phyloP scores from a whole-genome alignment of 2,329 filamentous ascomycete genomes.

The Exophiala mesophila region DNA sequence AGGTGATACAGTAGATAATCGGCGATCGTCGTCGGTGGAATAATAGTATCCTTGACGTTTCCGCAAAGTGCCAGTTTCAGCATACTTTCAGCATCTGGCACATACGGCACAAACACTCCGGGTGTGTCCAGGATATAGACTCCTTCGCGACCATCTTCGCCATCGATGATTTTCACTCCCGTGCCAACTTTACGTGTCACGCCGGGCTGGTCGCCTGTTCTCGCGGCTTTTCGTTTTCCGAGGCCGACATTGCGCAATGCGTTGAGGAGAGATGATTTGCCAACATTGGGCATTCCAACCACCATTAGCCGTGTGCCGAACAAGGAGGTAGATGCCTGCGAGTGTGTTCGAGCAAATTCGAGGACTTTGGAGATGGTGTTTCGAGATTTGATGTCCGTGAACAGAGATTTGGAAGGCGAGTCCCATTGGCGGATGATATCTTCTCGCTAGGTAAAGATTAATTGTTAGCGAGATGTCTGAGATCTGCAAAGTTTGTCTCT shows the following conservation, averaged over 20 bases:
- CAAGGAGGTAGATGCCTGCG: constrained; percentile 50
- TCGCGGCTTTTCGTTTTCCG: constrained; percentile 64
- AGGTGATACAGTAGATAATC: constrained; percentile 87
- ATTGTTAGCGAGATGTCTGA: no score
- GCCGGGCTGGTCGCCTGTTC: constrained; percentile 81
- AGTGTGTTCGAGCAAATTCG: constrained; percentile 48
- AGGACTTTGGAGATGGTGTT: constrained; percentile 45
- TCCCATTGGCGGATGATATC: constrained; percentile 52
- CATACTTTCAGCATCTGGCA: constrained; percentile 81
- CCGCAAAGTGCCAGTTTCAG: constrained; percentile 89
- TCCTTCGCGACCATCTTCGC: constrained; percentile 51
- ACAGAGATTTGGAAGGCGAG: constrained; percentile 47
- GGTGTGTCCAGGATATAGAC: constrained; percentile 90
- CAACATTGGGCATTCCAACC: constrained; percentile 96
- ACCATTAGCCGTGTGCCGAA: constrained; percentile 80
- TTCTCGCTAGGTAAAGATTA: constrained; percentile 44
- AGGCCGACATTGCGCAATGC: constrained; percentile 68
- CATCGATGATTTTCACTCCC: constrained; percentile 72
- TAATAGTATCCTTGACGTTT: constrained; percentile 82
- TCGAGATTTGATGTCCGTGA: constrained; percentile 47
- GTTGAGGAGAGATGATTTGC: constrained; percentile 93
- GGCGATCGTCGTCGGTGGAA: constrained; percentile 70
- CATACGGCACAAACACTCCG: constrained; percentile 90
- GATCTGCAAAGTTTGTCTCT: no score
- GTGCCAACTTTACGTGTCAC: constrained; percentile 80